phyloP scores from a whole-genome alignment of 768 basidiomycete genomes.

The Hysterangium stoloniferum region DNA sequence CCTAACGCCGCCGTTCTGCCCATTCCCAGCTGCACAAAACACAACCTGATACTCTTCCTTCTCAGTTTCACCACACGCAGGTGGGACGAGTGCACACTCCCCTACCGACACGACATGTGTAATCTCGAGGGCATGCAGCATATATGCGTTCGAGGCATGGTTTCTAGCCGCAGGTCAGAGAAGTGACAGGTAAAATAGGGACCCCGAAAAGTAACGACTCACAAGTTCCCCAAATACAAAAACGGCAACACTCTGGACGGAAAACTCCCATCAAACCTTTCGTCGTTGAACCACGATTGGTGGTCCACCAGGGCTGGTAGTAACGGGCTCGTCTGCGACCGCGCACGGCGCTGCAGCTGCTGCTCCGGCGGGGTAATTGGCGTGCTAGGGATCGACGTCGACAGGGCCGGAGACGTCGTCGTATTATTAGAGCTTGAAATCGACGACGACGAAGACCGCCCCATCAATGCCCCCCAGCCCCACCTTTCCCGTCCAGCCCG shows the following conservation, averaged over 20 bases:
- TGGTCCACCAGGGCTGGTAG: constrained; percentile 61
- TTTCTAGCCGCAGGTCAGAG: constrained; percentile 41
- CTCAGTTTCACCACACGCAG: constrained; percentile 34
- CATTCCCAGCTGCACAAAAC: constrained; percentile 6
- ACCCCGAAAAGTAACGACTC: constrained; percentile 32
- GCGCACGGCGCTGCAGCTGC: constrained; percentile 45
- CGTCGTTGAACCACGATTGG: constrained; percentile 92
- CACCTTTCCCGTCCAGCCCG: constrained; percentile 17
- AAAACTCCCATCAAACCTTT: constrained; percentile 91
- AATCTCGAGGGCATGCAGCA: constrained; percentile 93
- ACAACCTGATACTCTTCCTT: constrained; percentile 12
- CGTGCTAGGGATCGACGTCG: constrained; percentile 25
- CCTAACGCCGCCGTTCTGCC: constrained; percentile 10
- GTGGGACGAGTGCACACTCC: constrained; percentile 85
- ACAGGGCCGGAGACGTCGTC: constrained; percentile 13
- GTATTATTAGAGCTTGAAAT: constrained; percentile 7
- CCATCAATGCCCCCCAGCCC: constrained; percentile 12
- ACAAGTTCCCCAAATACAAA: constrained; percentile 93
- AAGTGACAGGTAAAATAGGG: constrained; percentile 17
- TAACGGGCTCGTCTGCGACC: constrained; percentile 65
- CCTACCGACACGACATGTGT: constrained; percentile 97
- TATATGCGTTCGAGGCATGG: constrained; percentile 89
- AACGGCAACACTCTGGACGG: constrained; percentile 89
- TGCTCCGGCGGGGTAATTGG: constrained; percentile 7
- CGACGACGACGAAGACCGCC: constrained; percentile 6